Evolutionary conservation across 176 grass and related monocot genomes (phyloP), one percentile per base, ranked within the genome.

Genomic region (Saccharum spontaneum): DNA sequence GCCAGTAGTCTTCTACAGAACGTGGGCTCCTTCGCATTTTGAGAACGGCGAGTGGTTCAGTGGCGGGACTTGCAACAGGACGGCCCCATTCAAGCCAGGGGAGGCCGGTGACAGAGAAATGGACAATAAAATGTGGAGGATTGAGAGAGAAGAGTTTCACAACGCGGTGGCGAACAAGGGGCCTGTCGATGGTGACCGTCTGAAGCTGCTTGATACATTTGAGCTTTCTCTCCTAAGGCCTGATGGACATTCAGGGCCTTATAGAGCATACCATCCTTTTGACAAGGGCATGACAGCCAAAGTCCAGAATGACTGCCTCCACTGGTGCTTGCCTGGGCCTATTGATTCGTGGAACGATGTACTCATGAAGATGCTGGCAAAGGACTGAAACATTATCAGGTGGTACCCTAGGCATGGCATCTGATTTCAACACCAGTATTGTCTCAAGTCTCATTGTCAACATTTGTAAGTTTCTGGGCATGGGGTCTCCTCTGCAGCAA

Each of bases 281-380:
- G 44, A 82, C 6, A 77, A 88, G 22, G 86, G 68, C 9, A 67
- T 0, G 54, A 70, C 74, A 0, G 26, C 66, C 33, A 83, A 61
- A 23, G 86, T 94, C 34, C 90, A 96, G 77, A 94, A 94, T 75
- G 97, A 97, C 76, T 99, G 97, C 70, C 81, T 99, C 33, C 94
- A 99, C 76, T 99, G 97, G 97, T 97, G 97, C 79, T 77, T 99
- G 75, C 94, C 97, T 1, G 94, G 97, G 1, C 84, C 88, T 45
- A 82, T 97, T 8, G 97, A 99, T 81, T 66, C 74, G 2, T 97
- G 97, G 97, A 99, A 94, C n/a, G 91, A 99, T 62, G 49, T 94
- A 67, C 71, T 94, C 24, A 92, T 99, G 94, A 52, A 90, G 73
- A 88, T 97, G 88, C 20, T 89, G 78, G 64, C 36, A 0, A 62